Conservation (phyloP, 805 yeast genomes). For the Cyberlindnera samutprakarnensis region DNA sequence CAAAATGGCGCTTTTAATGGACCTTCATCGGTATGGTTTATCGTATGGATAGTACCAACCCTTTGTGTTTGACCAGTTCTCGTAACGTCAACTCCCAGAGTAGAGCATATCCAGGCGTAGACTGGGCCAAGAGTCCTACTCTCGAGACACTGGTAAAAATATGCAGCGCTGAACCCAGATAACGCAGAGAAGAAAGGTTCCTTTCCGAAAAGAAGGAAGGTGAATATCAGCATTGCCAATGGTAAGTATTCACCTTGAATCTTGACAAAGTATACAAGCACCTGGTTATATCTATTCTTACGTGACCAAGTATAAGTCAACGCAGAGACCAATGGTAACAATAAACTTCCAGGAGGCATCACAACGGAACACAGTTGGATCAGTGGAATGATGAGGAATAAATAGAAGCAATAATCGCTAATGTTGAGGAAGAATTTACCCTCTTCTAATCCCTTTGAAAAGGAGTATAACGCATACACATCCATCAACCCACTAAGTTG, state of each 20-base stretch:
- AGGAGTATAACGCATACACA: conserved; percentile 49
- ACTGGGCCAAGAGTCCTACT: conserved; percentile 43
- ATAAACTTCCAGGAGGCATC: conserved; percentile 24
- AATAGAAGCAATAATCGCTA: conserved; percentile 52
- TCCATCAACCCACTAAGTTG: conserved; percentile 42
- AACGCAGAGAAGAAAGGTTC: conserved; percentile 32
- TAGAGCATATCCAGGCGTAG: conserved; percentile 20
- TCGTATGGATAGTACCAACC: conserved; percentile 24
- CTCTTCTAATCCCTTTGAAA: conserved; percentile 49
- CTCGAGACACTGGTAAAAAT: conserved; percentile 53
- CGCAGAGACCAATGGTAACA: conserved; percentile 40
- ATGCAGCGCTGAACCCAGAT: conserved; percentile 49
- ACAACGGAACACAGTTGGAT: conserved; percentile 30
- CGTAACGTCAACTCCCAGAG: conserved; percentile 15
- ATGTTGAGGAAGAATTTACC: conserved; percentile 38
- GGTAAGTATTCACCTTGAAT: conserved; percentile 56
- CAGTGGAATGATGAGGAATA: conserved; percentile 39
- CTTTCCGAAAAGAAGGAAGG: conserved; percentile 36
- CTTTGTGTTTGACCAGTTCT: conserved; percentile 20
- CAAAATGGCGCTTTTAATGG: conserved; percentile 48
- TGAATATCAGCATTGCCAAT: conserved; percentile 34
- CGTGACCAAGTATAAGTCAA: conserved; percentile 57
- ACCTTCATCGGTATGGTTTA: conserved; percentile 39
- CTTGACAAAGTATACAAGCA: conserved; percentile 46
- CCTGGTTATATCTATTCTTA: conserved; percentile 40